Conservation (phyloP, 768 basidiomycete genomes). For the Phanerodontia chrysosporium region DNA sequence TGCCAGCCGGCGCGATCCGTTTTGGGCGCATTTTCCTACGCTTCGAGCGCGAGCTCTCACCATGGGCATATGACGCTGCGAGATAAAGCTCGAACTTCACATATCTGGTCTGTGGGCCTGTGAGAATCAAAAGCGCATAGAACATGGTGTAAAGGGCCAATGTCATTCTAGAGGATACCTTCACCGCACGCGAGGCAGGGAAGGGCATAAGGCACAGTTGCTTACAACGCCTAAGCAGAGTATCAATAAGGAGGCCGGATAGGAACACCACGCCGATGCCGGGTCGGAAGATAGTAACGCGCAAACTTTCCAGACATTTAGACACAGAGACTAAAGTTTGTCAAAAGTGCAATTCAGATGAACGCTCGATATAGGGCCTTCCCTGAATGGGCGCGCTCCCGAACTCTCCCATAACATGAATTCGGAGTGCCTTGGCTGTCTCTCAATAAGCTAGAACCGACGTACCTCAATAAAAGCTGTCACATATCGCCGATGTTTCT, state of each 20-base stretch:
- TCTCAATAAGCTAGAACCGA: background rate
- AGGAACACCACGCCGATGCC: background rate
- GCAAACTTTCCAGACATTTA: background rate
- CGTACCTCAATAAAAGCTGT: background rate
- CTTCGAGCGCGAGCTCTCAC: conserved; percentile 1
- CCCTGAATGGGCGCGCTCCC: background rate
- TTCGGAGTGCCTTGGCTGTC: background rate
- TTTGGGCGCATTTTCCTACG: conserved; percentile 13
- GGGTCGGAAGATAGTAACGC: background rate
- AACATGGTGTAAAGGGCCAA: background rate
- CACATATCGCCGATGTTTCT: background rate
- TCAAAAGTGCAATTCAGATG: background rate
- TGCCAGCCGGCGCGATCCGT: background rate
- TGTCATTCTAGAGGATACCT: background rate
- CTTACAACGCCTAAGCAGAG: too few species aligned
- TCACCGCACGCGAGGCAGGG: background rate
- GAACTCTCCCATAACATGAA: background rate
- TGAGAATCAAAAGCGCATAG: background rate
- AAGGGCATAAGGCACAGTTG: too few species aligned
- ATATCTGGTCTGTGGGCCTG: background rate
- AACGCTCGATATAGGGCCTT: background rate
- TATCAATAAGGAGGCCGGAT: too few species aligned
- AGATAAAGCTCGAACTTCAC: conserved; percentile 4
- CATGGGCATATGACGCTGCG: background rate
- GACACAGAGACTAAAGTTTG: background rate